Evolutionary conservation across 164 flowering plant species (phyloP), one percentile per base, ranked within the genome.

Genomic region (Stephania cephalantha): DNA sequence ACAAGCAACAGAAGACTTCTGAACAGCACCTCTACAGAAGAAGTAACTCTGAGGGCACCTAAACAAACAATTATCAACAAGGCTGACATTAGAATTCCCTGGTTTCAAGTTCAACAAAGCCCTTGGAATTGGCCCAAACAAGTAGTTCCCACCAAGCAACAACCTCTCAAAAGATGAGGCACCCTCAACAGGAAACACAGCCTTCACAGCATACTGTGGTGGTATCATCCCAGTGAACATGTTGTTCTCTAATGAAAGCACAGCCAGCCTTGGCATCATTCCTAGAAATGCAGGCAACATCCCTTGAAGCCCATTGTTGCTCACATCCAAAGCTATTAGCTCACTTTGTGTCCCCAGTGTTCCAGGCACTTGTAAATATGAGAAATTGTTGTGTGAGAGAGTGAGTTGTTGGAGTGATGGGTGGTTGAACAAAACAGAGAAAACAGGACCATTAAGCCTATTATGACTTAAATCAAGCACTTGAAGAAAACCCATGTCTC

Each of bases 401-500:
- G 89, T 87, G 50, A 95, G 87, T 70, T 95, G 98, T 79, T 95
- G 88, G 20, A 95, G 85, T n/a, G 94, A 86, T 15, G 88, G 90
- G 78, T 90, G 98, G 11, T 80, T 74, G 86, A 95, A 95, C 17
- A 90, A 75, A 48, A 66, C 44, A 45, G 85, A 72, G 7, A 92
- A 89, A 20, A 92, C 85, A 11, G 90, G 58, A 77, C 91, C 98
- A 8, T 79, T 75, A 75, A 95, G 87, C n/a, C 25, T 46, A 85
- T 93, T 95, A 80, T 87, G 78, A 80, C 95, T 90, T 75, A 95
- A 85, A 80, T 95, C 98, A 66, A 95, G 31, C 1, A 95, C 99
- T 73, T 92, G 95, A 1, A 90, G 73, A 71, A 17, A 82, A 7
- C n/a, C 67, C 69, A 85, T 50, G 18, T 69, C 46, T 1, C 53